Evolutionary conservation across 2,329 filamentous ascomycete species (phyloP).

Genomic region (Phoma herbarum): DNA sequence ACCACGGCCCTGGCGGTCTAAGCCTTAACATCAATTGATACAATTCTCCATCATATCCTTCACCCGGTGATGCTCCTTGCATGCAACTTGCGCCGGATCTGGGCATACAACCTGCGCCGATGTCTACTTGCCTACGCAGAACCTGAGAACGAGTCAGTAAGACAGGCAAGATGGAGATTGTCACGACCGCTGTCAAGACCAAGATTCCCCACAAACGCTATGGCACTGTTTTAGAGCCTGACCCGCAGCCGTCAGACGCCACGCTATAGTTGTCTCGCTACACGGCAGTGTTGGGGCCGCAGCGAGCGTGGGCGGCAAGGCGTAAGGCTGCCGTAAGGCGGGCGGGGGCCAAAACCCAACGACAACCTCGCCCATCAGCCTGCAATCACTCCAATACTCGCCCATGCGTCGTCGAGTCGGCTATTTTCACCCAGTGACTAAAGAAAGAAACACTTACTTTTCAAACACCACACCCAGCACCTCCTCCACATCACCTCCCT

Average conservation of each 20-base stretch:
- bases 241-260: slow-evolving; percentile 29
- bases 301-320: background rate
- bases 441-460: slow-evolving; percentile 70
- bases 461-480: slow-evolving; percentile 97
- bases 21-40: no score
- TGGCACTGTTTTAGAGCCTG: slow-evolving; percentile 4
- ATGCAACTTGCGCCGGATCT: background rate
- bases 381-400: background rate
- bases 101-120: background rate
- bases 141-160: slow-evolving; percentile 16
- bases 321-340: background rate
- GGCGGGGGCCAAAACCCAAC: background rate
- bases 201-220: slow-evolving; percentile 3
- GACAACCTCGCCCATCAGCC: background rate
- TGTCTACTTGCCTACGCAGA: slow-evolving; percentile 34
- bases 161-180: background rate
- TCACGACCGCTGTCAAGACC: background rate
- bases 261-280: slow-evolving; percentile 30
- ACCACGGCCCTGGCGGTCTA: background rate
- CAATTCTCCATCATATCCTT: no score
- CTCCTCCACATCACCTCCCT: slow-evolving; percentile 90
- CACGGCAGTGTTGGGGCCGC: slow-evolving; percentile 9
- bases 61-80: no score
- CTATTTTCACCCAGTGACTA: no score
- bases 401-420: no score